These are phyloP conservation scores for Tricholoma saponaceum DNA, from an alignment of 768 basidiomycete genomes.

Conservation along the genomic window DNA sequence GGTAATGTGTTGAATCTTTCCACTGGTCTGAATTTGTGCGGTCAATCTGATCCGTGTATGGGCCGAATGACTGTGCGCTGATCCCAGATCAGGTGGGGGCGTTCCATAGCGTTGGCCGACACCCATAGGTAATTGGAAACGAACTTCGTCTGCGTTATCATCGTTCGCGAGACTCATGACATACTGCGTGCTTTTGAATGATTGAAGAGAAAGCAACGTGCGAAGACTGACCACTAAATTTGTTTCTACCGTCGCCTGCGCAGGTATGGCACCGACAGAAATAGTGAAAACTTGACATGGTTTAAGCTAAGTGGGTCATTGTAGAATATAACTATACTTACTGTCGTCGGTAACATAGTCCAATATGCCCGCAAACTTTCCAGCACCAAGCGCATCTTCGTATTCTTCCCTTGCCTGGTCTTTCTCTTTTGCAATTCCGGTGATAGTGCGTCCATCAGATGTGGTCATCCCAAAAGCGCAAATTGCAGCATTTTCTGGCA, in stretches of 20 bases:
- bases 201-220: background rate
- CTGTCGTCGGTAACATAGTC: slow-evolving; percentile 50
- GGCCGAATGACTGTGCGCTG: slow-evolving; percentile 22
- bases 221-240: slow-evolving; percentile 36
- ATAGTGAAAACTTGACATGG: slow-evolving; percentile 47
- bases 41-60: slow-evolving; percentile 36
- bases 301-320: background rate
- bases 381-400: slow-evolving; percentile 34
- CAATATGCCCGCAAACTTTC: slow-evolving; percentile 40
- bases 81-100: slow-evolving; percentile 32
- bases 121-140: slow-evolving; percentile 50
- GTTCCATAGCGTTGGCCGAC: slow-evolving; percentile 52
- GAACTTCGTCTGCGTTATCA: slow-evolving; percentile 40
- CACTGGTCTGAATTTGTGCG: slow-evolving; percentile 47
- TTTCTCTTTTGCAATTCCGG: slow-evolving; percentile 47
- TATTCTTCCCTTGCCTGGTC: slow-evolving; percentile 36
- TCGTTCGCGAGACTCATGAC: slow-evolving; percentile 52
- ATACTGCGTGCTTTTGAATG: slow-evolving; percentile 29
- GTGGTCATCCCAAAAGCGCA: slow-evolving; percentile 50
- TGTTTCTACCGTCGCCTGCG: slow-evolving; percentile 33
- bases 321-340: slow-evolving; percentile 21
- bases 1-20: slow-evolving; percentile 31
- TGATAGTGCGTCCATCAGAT: slow-evolving; percentile 37
- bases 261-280: slow-evolving; percentile 51
- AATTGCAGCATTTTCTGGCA: slow-evolving; percentile 51